Evolutionary conservation across 352 stramenopile species (phyloP).

Genomic region (Peronospora destructor): DNA sequence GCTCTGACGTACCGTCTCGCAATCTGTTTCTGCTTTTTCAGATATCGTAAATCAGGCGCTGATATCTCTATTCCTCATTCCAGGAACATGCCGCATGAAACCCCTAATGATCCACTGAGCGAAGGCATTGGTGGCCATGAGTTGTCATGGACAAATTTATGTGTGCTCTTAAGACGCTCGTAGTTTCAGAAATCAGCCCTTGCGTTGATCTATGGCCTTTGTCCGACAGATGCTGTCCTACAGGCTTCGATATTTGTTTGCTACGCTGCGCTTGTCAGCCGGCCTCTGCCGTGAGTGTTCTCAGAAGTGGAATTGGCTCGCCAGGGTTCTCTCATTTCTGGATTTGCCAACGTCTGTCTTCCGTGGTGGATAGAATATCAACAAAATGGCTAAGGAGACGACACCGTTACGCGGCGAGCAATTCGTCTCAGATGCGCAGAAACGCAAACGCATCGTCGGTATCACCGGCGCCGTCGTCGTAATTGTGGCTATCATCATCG

Average conservation of each 20-base stretch:
- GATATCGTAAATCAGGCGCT: too few relatives aligned
- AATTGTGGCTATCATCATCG: slow-evolving; percentile 20
- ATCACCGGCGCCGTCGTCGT: slow-evolving; percentile 30
- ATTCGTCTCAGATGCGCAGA: slow-evolving; percentile 25
- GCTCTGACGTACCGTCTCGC: too few relatives aligned
- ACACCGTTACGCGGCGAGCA: slow-evolving; percentile 25
- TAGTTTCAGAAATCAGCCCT: not conserved
- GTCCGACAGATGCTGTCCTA: not conserved
- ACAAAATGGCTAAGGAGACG: slow-evolving; percentile 25
- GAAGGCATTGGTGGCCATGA: too few relatives aligned
- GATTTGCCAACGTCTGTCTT: slow-evolving; percentile 13
- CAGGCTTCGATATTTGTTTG: slow-evolving; percentile 20
- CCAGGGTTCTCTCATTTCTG: slow-evolving; percentile 12
- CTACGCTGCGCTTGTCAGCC: slow-evolving; percentile 7
- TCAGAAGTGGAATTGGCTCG: not conserved
- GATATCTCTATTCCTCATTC: too few relatives aligned
- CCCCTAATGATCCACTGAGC: too few relatives aligned
- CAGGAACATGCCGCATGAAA: too few relatives aligned
- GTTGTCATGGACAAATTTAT: too few relatives aligned
- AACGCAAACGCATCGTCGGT: slow-evolving; percentile 30
- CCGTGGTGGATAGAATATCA: not conserved
- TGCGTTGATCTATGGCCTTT: not conserved
- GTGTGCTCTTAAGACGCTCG: too few relatives aligned
- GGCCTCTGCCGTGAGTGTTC: slow-evolving; percentile 4
- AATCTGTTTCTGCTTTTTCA: too few relatives aligned